Evolutionary conservation across 495 filamentous ascomycete genomes (phyloP).

Genomic region (Neurospora intermedia): DNA sequence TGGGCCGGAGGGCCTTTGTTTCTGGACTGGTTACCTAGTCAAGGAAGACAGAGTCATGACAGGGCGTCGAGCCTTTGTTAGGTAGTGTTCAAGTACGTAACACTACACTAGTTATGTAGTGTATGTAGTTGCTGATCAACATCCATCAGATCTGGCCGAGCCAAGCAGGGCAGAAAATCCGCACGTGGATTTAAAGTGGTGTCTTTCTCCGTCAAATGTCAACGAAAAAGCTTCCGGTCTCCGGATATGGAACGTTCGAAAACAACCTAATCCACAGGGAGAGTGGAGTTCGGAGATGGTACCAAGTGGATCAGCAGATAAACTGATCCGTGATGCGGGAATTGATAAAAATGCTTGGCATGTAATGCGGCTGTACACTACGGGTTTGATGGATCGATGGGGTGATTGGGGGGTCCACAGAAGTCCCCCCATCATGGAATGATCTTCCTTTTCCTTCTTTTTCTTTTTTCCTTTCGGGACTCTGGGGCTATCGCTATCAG

Average conservation of each 20-base stretch:
- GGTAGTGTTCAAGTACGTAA: not conserved
- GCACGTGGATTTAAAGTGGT: not conserved
- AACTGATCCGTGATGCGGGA: constrained; percentile 1
- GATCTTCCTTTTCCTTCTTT: not conserved
- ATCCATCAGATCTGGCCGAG: not conserved
- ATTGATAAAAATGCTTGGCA: constrained; percentile 25
- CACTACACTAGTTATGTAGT: no score
- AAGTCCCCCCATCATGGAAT: not conserved
- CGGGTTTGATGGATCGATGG: not conserved
- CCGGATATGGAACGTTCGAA: not conserved
- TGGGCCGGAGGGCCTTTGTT: not conserved
- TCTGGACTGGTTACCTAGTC: not conserved
- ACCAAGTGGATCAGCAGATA: not conserved
- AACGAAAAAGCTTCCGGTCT: not conserved
- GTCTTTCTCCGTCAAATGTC: not conserved
- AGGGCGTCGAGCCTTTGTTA: not conserved
- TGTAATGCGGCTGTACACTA: not conserved
- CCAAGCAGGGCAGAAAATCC: not conserved
- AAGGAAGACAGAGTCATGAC: not conserved
- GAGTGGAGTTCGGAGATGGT: not conserved
- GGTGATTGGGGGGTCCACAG: not conserved
- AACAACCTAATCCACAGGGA: not conserved
- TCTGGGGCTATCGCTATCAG: not conserved
- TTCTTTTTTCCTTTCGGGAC: not conserved
- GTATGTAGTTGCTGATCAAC: not conserved